Percentiles rank a stretch among this genome's conserved stretches.
phyloP scores from a whole-genome alignment of 768 basidiomycete species.

The Russula foetens region DNA sequence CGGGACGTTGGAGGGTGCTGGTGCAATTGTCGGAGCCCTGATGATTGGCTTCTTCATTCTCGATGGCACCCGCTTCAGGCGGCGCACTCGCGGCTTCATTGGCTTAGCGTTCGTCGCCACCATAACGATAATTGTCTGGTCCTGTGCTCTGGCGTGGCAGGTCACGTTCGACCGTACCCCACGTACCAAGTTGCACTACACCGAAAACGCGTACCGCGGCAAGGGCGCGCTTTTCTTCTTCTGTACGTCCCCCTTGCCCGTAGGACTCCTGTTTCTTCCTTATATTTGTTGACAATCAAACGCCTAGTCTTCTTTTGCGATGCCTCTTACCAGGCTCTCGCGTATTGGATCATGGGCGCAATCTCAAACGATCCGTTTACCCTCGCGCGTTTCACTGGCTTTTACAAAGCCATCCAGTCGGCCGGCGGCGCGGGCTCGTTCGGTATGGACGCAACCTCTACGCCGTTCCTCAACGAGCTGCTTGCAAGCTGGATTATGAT shows the following conservation, averaged over 20 bases:
- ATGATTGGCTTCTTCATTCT: slow-evolving; percentile 35
- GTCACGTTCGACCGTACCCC: slow-evolving; percentile 30
- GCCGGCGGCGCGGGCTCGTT: slow-evolving; percentile 34
- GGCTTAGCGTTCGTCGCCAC: slow-evolving; percentile 29
- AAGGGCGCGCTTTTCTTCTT: slow-evolving; percentile 36
- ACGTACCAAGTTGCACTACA: slow-evolving; percentile 25
- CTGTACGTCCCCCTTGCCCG: slow-evolving; percentile 23
- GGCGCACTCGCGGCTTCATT: slow-evolving; percentile 33
- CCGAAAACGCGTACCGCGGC: slow-evolving; percentile 28
- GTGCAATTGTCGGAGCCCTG: slow-evolving; percentile 37
- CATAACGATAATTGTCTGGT: slow-evolving; percentile 32
- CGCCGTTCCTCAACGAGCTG: slow-evolving; percentile 38
- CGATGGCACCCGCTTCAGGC: slow-evolving; percentile 28
- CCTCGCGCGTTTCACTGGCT: slow-evolving; percentile 37
- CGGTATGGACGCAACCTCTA: slow-evolving; percentile 38
- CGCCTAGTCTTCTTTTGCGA: slow-evolving; percentile 33
- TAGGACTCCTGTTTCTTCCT: background rate
- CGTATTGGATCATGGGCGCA: slow-evolving; percentile 35
- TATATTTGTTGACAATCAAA: background rate
- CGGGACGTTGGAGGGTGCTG: slow-evolving; percentile 32
- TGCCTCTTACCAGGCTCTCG: slow-evolving; percentile 31
- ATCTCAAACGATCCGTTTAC: slow-evolving; percentile 39
- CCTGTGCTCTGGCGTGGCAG: slow-evolving; percentile 33
- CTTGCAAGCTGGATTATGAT: slow-evolving; percentile 31
- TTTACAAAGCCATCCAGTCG: slow-evolving; percentile 35